Evolutionary conservation across 2,329 filamentous ascomycete genomes (phyloP).

Genomic region (Pestalotiopsis sp.): DNA sequence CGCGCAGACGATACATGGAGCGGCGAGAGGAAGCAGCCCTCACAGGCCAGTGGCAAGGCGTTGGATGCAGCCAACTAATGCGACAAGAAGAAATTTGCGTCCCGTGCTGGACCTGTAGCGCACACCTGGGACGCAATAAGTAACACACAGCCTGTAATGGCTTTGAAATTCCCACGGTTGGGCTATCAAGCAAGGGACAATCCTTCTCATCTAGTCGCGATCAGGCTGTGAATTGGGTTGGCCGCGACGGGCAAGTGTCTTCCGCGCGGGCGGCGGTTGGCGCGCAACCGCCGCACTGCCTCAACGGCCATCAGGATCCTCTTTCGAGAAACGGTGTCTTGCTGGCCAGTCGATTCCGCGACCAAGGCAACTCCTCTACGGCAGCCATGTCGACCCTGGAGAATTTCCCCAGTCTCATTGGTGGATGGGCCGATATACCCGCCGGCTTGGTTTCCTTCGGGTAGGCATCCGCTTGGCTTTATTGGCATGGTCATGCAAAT

Average conservation of each 20-base stretch:
- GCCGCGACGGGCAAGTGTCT: not conserved
- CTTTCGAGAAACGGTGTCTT: not conserved
- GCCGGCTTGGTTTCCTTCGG: not conserved
- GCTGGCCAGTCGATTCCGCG: not conserved
- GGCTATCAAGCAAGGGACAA: no score
- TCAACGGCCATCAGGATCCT: not conserved
- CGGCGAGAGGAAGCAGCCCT: not conserved
- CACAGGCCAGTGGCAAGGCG: no score
- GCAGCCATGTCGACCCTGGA: not conserved
- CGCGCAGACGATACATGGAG: not conserved
- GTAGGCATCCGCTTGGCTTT: not conserved
- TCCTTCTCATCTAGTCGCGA: not conserved
- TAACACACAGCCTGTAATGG: no score
- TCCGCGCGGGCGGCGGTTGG: not conserved
- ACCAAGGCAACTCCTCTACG: slow-evolving; percentile 1
- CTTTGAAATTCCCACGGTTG: no score
- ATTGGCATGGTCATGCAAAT: not conserved
- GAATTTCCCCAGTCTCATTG: not conserved
- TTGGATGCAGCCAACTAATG: no score
- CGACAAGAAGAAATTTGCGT: no score
- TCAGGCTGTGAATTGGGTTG: not conserved
- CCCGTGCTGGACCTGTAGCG: no score
- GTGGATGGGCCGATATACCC: slow-evolving; percentile 5
- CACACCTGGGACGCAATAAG: no score
- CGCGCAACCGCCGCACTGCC: not conserved